Evolutionary conservation across 305 asterid genomes (phyloP).

Genomic region (Fraxinus baroniana): DNA sequence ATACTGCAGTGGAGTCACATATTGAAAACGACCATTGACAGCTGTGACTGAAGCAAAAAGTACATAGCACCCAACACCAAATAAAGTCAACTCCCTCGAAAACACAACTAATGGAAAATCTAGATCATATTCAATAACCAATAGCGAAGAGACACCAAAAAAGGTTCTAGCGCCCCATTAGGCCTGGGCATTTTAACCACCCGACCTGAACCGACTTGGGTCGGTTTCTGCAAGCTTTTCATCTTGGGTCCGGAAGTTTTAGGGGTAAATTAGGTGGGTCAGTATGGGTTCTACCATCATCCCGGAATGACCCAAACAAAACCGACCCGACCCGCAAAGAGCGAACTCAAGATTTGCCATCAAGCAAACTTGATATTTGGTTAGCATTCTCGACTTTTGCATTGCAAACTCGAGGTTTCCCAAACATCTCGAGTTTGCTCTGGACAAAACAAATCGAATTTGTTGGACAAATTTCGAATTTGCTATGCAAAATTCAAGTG

Average conservation of each 20-base stretch:
- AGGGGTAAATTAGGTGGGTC: background rate
- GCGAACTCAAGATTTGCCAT: background rate
- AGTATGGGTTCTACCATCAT: background rate
- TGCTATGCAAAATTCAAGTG: background rate
- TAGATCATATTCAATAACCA: background rate
- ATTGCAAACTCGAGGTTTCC: background rate
- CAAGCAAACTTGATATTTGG: background rate
- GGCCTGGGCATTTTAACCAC: background rate
- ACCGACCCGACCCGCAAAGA: background rate
- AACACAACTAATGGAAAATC: background rate
- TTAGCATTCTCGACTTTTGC: background rate
- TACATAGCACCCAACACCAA: background rate
- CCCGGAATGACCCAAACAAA: background rate
- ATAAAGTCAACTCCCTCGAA: background rate
- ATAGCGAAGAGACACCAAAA: constrained; percentile 1
- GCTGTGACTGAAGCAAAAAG: background rate
- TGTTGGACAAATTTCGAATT: too few relatives aligned
- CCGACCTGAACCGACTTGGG: background rate
- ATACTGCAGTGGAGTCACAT: background rate
- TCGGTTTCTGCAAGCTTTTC: background rate
- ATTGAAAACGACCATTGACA: background rate
- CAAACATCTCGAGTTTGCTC: background rate
- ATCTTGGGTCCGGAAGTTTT: background rate
- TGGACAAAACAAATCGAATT: too few relatives aligned
- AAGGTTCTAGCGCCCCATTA: background rate